phyloP scores from a whole-genome alignment of 495 filamentous ascomycete genomes.

The Penicillium tannophilum region DNA sequence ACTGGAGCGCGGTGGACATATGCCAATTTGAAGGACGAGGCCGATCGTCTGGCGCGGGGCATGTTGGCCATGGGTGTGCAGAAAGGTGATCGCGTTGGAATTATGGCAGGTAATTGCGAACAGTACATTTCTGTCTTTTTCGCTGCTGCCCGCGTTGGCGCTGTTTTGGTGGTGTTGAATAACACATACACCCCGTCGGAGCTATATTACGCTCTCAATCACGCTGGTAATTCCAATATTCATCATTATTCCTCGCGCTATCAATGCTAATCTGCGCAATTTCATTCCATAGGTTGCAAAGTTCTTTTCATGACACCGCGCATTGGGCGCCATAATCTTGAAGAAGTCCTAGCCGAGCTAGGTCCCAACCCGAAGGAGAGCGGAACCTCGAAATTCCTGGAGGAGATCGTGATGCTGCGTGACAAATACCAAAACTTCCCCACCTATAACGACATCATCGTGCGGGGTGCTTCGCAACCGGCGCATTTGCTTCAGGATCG shows the following conservation, averaged over 20 bases:
- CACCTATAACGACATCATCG: slow-evolving; percentile 53
- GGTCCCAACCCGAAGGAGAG: slow-evolving; percentile 37
- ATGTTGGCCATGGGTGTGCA: slow-evolving; percentile 61
- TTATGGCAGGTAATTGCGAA: slow-evolving; percentile 74
- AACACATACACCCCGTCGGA: slow-evolving; percentile 71
- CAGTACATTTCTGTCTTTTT: slow-evolving; percentile 72
- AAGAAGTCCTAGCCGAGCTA: slow-evolving; percentile 54
- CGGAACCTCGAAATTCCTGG: slow-evolving; percentile 34
- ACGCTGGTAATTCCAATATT: slow-evolving; percentile 52
- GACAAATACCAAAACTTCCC: slow-evolving; percentile 51
- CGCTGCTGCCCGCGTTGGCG: slow-evolving; percentile 65
- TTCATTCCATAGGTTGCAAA: slow-evolving; percentile 49
- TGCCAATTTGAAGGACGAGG: slow-evolving; percentile 60
- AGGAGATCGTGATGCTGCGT: slow-evolving; percentile 57
- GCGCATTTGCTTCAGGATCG: slow-evolving; percentile 47
- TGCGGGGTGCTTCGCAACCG: slow-evolving; percentile 31
- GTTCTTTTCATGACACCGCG: slow-evolving; percentile 64
- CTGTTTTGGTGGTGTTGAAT: slow-evolving; percentile 68
- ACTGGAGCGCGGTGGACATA: slow-evolving; percentile 69
- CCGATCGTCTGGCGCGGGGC: slow-evolving; percentile 58
- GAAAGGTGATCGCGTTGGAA: slow-evolving; percentile 64
- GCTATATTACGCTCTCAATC: slow-evolving; percentile 62
- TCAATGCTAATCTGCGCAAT: slow-evolving; percentile 2
- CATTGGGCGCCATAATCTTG: slow-evolving; percentile 60
- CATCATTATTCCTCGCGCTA: neutral